Evolutionary conservation across 495 filamentous ascomycete species (phyloP), one percentile per base, ranked within the genome.

Genomic region (Neurospora sublineolata): DNA sequence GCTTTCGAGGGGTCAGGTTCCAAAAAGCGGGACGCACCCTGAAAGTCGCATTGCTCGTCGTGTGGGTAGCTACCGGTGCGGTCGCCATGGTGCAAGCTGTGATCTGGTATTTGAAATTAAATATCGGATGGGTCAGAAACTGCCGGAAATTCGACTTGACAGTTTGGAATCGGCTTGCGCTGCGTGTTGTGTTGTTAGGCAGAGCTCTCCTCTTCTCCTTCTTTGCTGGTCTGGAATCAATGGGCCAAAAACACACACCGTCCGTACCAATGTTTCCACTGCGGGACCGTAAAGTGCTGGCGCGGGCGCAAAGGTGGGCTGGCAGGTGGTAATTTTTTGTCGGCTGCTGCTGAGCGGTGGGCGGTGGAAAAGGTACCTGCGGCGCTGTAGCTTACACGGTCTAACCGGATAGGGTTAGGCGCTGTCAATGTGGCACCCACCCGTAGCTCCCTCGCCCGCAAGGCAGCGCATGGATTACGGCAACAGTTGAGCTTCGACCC

Each of bases 21-120:
- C 27, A 64, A 67, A 64, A 42, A 40, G 39, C 12, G 73, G 58
- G 60, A 58, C 69, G 74, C 86, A 94, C 93, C 83, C 91, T 92
- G 86, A 97, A 97, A 73, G 93, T 86, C 83, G 86, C 88, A 83
- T 90, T 92, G 79, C 85, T 85, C 78, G 85, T 83, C 77, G 83
- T 83, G 71, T 81, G 82, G 73, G 84, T 83, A 73, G 86, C 76
- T 75, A 80, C 80, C 69, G 85, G 83, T 82, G 86, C 80, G 75
- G 89, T 83, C 76, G 91, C 90, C 91, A 94, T 94, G 39, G 79
- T 89, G 82, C 77, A 79, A 72, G 41, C 42, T 76, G 30, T 72
- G 69, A 69, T 69, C 16, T 18, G 16, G n/a, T 37, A 68, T n/a
- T 42, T 58, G 41, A 37, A 39, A 30, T n/a, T 33, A 33, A 33